Conservation (phyloP, 768 basidiomycete species). For the Coprinopsis cinerea region DNA sequence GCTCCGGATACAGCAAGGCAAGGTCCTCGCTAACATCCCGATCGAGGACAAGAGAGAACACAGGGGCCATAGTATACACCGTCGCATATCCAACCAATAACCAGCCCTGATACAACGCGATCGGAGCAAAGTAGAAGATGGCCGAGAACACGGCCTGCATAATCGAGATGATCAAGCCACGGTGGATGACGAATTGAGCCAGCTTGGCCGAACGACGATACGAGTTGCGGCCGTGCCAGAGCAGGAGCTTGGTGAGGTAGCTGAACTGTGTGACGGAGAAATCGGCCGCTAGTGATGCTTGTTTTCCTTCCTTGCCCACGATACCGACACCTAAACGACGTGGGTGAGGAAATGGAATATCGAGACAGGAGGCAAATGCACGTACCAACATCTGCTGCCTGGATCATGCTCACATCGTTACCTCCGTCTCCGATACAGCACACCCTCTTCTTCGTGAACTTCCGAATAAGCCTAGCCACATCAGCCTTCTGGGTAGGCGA, state of each 20-base stretch:
- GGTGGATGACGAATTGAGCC: slow-evolving; percentile 97
- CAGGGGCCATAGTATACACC: slow-evolving; percentile 96
- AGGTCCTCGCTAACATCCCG: slow-evolving; percentile 94
- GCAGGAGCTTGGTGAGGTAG: slow-evolving; percentile 87
- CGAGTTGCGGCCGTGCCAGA: slow-evolving; percentile 98
- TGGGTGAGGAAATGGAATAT: slow-evolving; percentile 1
- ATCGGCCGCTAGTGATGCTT: slow-evolving; percentile 97
- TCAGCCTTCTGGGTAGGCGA: slow-evolving; percentile 99
- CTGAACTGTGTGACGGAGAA: slow-evolving; percentile 98
- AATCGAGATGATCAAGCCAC: slow-evolving; percentile 92
- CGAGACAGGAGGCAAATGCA: slow-evolving; percentile 15
- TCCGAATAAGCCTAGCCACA: slow-evolving; percentile 88
- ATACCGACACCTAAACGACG: slow-evolving; percentile 76
- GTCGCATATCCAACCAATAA: slow-evolving; percentile 96
- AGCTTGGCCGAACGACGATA: slow-evolving; percentile 97
- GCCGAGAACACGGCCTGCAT: slow-evolving; percentile 97
- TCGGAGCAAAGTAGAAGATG: slow-evolving; percentile 92
- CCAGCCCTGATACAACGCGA: slow-evolving; percentile 98
- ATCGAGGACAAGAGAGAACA: slow-evolving; percentile 95
- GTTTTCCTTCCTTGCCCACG: slow-evolving; percentile 98
- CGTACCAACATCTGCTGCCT: slow-evolving; percentile 96
- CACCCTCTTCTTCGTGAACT: slow-evolving; percentile 88
- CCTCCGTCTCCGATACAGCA: slow-evolving; percentile 99
- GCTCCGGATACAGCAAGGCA: slow-evolving; percentile 90
- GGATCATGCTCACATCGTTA: slow-evolving; percentile 99